Evolutionary conservation across 169 alveolate species (phyloP).

Genomic region (Eimeria necatrix): DNA sequence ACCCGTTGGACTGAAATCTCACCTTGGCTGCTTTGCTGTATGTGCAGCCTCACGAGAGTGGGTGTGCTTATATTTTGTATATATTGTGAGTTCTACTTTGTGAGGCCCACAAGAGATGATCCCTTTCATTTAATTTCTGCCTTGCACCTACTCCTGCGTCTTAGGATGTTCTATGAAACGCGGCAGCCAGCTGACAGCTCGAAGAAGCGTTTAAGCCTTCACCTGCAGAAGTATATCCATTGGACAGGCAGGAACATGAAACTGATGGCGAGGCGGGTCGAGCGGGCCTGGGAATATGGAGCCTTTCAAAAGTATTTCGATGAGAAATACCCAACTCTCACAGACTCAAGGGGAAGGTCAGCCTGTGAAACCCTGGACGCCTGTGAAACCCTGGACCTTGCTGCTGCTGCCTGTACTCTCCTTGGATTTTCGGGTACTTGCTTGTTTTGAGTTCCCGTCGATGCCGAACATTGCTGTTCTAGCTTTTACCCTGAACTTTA

Average conservation of each 20-base stretch:
- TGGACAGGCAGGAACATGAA: constrained; percentile 87
- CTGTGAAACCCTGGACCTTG: neutral
- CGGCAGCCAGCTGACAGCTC: constrained; percentile 73
- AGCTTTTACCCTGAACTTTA: neutral
- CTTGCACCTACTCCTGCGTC: neutral
- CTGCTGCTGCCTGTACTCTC: neutral
- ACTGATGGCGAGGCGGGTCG: constrained; percentile 88
- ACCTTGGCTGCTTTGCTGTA: no score
- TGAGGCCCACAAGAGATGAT: no score
- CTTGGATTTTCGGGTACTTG: neutral
- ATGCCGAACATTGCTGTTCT: neutral
- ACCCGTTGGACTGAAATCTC: no score
- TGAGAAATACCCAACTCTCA: constrained; percentile 71
- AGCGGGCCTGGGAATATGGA: constrained; percentile 91
- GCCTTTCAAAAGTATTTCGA: constrained; percentile 86
- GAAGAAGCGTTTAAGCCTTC: constrained; percentile 72
- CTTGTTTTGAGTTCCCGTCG: neutral
- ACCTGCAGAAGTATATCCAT: constrained; percentile 79
- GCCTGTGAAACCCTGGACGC: neutral
- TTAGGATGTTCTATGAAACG: constrained; percentile 82
- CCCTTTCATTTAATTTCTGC: neutral
- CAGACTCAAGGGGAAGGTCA: constrained; percentile 78
- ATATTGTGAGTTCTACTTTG: no score
- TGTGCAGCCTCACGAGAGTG: no score
- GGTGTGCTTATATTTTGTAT: no score